These are phyloP conservation scores for Kwoniella shivajii DNA, from an alignment of 1,284 basidiomycete genomes.

Conservation along the genomic window DNA sequence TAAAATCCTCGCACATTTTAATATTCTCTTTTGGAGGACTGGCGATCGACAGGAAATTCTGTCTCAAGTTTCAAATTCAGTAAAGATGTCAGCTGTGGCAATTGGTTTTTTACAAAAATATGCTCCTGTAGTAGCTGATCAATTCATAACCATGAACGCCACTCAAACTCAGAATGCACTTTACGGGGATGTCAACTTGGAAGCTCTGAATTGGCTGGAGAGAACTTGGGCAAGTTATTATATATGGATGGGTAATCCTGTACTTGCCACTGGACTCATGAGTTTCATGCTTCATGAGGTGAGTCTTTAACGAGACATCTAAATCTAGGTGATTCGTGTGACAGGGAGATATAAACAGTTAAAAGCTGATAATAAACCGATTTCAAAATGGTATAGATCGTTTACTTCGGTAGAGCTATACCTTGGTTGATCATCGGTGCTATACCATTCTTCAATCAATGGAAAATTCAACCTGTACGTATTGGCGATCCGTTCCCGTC, in stretches of 20 bases:
- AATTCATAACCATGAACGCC: constrained; percentile 45
- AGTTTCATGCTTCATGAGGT: constrained; percentile 94
- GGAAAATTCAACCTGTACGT: constrained; percentile 83
- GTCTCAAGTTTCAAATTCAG: not conserved
- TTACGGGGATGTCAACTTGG: constrained; percentile 61
- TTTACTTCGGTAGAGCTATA: constrained; percentile 94
- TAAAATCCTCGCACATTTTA: no score
- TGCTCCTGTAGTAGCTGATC: constrained; percentile 44
- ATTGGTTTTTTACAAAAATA: constrained; percentile 47
- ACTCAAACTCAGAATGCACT: constrained; percentile 48
- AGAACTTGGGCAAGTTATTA: constrained; percentile 81
- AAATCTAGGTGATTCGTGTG: not conserved
- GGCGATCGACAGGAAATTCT: no score
- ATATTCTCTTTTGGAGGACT: no score
- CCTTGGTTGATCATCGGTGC: constrained; percentile 96
- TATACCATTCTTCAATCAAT: constrained; percentile 89
- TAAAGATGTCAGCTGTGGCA: constrained; percentile 39
- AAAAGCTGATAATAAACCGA: not conserved
- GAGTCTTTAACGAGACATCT: constrained; percentile 30
- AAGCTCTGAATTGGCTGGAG: constrained; percentile 73
- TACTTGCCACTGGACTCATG: constrained; percentile 92
- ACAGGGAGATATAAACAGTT: not conserved
- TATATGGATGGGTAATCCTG: constrained; percentile 80
- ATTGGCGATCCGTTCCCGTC: no score
- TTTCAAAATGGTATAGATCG: constrained; percentile 63